Conservation (phyloP, 768 basidiomycete species). For the Russula sp. region DNA sequence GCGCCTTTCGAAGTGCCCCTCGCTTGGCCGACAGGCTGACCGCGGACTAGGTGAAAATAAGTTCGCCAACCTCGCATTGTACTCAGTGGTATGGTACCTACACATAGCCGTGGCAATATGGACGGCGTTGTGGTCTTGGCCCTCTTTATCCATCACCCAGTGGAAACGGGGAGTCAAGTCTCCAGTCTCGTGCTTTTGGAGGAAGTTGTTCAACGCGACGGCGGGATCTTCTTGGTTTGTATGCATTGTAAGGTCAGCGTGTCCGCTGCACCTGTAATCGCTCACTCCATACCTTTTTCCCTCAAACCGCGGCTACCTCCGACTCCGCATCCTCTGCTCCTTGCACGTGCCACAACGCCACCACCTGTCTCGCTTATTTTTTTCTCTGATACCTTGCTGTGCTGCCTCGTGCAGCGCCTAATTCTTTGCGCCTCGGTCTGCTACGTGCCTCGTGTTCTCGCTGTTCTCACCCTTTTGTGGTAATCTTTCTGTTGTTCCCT, state of each 20-base stretch:
- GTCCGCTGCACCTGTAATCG: too few species aligned
- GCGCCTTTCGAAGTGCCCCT: not conserved
- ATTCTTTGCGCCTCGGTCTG: too few species aligned
- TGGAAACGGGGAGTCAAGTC: not conserved
- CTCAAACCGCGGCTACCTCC: too few species aligned
- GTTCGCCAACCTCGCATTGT: not conserved
- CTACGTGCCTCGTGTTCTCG: too few species aligned
- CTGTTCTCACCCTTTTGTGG: too few species aligned
- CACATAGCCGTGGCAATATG: not conserved
- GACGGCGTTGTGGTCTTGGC: not conserved
- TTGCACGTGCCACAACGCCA: too few species aligned
- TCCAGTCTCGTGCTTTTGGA: not conserved
- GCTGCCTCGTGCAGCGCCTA: too few species aligned
- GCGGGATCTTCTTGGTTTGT: not conserved
- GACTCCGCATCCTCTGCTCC: too few species aligned
- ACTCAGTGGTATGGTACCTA: not conserved
- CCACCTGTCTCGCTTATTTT: too few species aligned
- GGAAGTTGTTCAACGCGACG: not conserved
- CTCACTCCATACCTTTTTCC: too few species aligned
- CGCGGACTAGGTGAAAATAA: not conserved
- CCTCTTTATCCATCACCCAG: not conserved
- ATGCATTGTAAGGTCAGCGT: not conserved
- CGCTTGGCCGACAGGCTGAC: not conserved
- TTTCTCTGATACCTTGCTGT: too few species aligned
- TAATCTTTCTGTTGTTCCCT: too few species aligned